Evolutionary conservation across 306 rosid genomes (phyloP).

Genomic region (Luffa aegyptiaca): DNA sequence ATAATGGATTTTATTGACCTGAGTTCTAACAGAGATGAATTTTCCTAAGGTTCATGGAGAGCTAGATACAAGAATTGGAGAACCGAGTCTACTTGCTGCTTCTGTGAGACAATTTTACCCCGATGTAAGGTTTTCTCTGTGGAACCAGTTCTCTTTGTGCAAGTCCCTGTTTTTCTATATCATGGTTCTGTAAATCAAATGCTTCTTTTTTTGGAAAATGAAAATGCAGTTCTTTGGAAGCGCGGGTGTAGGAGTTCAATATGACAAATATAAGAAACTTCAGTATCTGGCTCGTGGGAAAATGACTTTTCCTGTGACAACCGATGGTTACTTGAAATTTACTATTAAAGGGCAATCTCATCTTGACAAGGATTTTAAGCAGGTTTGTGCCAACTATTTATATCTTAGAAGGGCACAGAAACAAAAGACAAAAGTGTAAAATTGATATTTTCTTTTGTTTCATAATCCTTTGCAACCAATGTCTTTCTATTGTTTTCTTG

Average conservation of each 20-base stretch:
- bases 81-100: conserved; percentile 37
- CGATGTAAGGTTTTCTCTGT: conserved; percentile 34
- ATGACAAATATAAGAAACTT: conserved; percentile 43
- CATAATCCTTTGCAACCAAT: neutral
- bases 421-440: neutral
- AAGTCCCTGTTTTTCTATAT: neutral
- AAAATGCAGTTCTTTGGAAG: conserved; percentile 54
- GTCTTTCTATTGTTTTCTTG: conserved; percentile 1
- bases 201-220: no score
- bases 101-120: conserved; percentile 52
- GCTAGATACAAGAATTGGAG: conserved; percentile 66
- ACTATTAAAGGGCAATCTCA: conserved; percentile 63
- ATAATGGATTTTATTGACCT: neutral
- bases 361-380: conserved; percentile 50
- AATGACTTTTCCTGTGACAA: conserved; percentile 60
- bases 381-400: conserved; percentile 25
- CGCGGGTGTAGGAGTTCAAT: conserved; percentile 56
- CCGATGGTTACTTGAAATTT: conserved; percentile 36
- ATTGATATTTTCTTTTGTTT: neutral
- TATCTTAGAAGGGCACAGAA: neutral
- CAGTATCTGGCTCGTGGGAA: conserved; percentile 52
- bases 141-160: neutral
- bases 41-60: conserved; percentile 60
- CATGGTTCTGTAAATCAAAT: neutral
- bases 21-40: neutral